These are phyloP conservation scores for Beauveria rudraprayagi DNA, from an alignment of 2,329 filamentous ascomycete genomes.

Conservation along the genomic window DNA sequence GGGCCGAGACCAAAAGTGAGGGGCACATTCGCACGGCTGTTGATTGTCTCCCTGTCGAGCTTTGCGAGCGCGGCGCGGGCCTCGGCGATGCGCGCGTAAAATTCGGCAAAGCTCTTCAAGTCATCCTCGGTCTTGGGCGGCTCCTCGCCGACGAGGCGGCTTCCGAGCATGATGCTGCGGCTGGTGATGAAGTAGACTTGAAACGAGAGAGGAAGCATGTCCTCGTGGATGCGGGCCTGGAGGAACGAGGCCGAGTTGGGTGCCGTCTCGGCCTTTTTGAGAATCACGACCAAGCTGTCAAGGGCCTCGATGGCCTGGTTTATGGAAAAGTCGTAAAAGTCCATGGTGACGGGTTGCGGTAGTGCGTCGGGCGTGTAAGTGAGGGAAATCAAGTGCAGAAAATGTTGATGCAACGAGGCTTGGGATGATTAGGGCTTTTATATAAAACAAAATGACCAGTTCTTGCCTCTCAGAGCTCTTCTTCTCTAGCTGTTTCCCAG, in stretches of 20 bases:
- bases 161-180: slow-evolving; percentile 23
- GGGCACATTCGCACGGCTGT: slow-evolving; percentile 21
- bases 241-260: slow-evolving; percentile 25
- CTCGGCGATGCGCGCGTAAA: slow-evolving; percentile 26
- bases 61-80: slow-evolving; percentile 23
- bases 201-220: slow-evolving; percentile 37
- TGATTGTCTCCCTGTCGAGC: slow-evolving; percentile 26
- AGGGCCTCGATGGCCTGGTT: slow-evolving; percentile 24
- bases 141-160: slow-evolving; percentile 25
- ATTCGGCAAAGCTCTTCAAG: slow-evolving; percentile 26
- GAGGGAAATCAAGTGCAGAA: not conserved
- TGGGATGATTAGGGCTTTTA: slow-evolving; percentile 1
- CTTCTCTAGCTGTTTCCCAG: not conserved
- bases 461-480: not conserved
- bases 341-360: slow-evolving; percentile 22
- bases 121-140: slow-evolving; percentile 18
- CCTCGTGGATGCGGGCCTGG: slow-evolving; percentile 25
- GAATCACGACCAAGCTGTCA: slow-evolving; percentile 24
- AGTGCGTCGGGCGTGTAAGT: not conserved
- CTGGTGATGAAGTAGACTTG: slow-evolving; percentile 30
- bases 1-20: slow-evolving; percentile 26
- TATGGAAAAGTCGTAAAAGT: slow-evolving; percentile 33
- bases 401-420: not conserved
- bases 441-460: not conserved
- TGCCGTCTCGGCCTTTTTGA: slow-evolving; percentile 28